phyloP scores from a whole-genome alignment of 176 grass and related monocot genomes.

The Musa troglodytarum region DNA sequence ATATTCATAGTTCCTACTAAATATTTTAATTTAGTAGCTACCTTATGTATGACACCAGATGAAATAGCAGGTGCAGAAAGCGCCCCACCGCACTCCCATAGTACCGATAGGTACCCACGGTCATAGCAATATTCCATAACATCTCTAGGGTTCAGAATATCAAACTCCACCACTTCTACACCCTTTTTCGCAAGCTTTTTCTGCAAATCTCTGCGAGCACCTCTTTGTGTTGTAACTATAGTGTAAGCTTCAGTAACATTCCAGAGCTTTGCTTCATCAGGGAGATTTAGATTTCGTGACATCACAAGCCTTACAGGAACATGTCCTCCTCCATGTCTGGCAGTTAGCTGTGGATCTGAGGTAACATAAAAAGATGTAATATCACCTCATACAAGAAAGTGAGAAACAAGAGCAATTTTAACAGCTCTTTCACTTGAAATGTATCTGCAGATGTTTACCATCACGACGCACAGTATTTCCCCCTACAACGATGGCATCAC shows the following conservation, averaged over 20 bases:
- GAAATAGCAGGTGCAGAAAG: conserved; percentile 82
- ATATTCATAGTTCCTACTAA: neutral
- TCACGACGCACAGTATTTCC: conserved; percentile 88
- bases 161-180: conserved; percentile 96
- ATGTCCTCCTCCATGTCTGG: conserved; percentile 76
- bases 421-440: neutral
- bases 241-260: conserved; percentile 82
- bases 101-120: conserved; percentile 74
- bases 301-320: conserved; percentile 82
- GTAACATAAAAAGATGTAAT: conserved; percentile 28
- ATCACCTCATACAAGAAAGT: conserved; percentile 19
- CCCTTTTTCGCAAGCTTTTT: conserved; percentile 82
- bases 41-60: conserved; percentile 89
- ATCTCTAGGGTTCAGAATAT: conserved; percentile 84
- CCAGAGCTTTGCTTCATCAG: conserved; percentile 89
- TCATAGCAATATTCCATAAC: conserved; percentile 93
- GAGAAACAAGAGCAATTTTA: neutral
- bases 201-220: conserved; percentile 76
- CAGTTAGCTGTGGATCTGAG: conserved; percentile 82
- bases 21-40: conserved; percentile 16
- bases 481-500: conserved; percentile 92
- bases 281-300: conserved; percentile 75
- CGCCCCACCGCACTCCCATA: conserved; percentile 93
- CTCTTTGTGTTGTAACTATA: conserved; percentile 84
- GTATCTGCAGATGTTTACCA: conserved; percentile 33